Percentiles rank a stretch among this genome's conserved stretches.
phyloP scores from a whole-genome alignment of 345 rosid genomes.

The Anacardium occidentale region DNA sequence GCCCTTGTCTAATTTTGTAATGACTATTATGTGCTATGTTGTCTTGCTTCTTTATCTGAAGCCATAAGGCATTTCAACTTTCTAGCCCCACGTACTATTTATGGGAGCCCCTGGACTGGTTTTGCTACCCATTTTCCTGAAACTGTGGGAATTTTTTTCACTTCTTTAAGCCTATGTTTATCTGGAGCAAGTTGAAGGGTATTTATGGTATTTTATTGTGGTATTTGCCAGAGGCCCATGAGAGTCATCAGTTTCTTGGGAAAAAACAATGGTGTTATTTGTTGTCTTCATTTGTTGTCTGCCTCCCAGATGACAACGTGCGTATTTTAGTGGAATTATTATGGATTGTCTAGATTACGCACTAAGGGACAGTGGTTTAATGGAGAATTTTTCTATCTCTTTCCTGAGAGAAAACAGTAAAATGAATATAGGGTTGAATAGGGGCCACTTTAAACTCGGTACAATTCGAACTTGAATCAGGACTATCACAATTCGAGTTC shows the following conservation, averaged over 20 bases:
- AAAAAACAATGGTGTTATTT: constrained; percentile 9
- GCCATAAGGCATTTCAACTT: constrained; percentile 29
- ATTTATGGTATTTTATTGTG: not conserved
- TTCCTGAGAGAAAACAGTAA: no score
- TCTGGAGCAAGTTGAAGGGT: not conserved
- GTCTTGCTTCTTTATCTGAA: constrained; percentile 34
- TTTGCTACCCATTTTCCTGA: not conserved
- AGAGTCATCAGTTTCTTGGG: constrained; percentile 21
- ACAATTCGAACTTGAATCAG: no score
- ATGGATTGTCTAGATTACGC: constrained; percentile 14
- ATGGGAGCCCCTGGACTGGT: constrained; percentile 19
- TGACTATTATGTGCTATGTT: constrained; percentile 24
- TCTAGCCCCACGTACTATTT: constrained; percentile 19
- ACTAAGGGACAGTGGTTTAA: not conserved
- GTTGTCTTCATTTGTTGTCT: constrained; percentile 9
- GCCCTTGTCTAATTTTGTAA: constrained; percentile 36
- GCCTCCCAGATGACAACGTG: constrained; percentile 14
- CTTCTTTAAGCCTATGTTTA: no score
- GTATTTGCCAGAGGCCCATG: not conserved
- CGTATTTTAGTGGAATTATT: constrained; percentile 13
- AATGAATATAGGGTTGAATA: no score
- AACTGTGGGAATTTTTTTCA: not conserved
- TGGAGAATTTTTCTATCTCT: constrained; percentile 4
- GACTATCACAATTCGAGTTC: no score
- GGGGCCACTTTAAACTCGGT: no score